phyloP scores from a whole-genome alignment of 768 basidiomycete genomes.

The Mycena pura region DNA sequence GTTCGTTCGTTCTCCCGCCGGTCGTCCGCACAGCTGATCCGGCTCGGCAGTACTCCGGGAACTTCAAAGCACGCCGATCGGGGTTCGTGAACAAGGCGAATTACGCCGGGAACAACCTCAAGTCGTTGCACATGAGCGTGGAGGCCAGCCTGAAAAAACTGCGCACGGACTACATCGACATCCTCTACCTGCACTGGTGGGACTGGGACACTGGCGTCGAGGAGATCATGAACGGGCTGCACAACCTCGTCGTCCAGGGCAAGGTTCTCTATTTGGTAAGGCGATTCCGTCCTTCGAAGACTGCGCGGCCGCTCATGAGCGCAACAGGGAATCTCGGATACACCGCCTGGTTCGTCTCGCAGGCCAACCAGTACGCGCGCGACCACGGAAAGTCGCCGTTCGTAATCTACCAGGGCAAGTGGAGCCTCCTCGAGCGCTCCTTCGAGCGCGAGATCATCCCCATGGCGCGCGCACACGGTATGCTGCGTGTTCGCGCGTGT shows the following conservation, averaged over 20 bases:
- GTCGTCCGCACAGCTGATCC: no score
- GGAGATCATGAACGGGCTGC: conserved; percentile 54
- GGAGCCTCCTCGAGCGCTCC: conserved; percentile 43
- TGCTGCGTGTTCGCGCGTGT: background rate
- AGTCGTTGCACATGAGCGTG: conserved; percentile 49
- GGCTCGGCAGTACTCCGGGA: conserved; percentile 45
- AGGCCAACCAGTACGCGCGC: conserved; percentile 49
- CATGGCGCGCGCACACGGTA: conserved; percentile 29
- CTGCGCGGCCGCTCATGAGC: no score
- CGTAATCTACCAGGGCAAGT: conserved; percentile 51
- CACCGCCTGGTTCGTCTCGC: conserved; percentile 46
- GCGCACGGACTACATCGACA: conserved; percentile 61
- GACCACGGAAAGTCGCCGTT: conserved; percentile 50
- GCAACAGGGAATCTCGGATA: conserved; percentile 35
- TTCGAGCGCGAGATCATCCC: conserved; percentile 54
- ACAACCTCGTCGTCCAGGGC: conserved; percentile 46
- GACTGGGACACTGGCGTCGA: conserved; percentile 50
- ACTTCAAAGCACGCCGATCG: conserved; percentile 34
- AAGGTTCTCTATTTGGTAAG: conserved; percentile 51
- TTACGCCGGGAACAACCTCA: conserved; percentile 55
- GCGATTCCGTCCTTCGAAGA: background rate
- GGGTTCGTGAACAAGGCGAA: conserved; percentile 40
- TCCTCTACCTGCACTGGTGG: conserved; percentile 62
- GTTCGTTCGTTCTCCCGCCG: no score
- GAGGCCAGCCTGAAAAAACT: no score